Evolutionary conservation across 2,329 filamentous ascomycete species (phyloP).

Genomic region (Hortaea sp.): DNA sequence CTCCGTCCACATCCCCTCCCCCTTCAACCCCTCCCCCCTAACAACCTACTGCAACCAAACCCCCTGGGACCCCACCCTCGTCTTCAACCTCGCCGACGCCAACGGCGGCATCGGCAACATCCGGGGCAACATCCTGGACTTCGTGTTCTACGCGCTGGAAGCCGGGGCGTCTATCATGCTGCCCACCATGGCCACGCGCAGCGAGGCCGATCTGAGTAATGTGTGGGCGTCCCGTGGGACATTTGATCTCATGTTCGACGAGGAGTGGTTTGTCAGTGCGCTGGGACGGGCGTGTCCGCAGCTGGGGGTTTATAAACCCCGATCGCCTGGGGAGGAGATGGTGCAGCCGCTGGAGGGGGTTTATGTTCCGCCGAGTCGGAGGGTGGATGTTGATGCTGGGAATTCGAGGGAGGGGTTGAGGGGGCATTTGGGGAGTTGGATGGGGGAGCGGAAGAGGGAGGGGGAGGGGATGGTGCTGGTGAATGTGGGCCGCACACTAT

Average conservation of each 20-base stretch:
- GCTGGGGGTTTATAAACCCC: constrained; percentile 16
- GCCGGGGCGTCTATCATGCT: constrained; percentile 32
- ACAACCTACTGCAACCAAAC: constrained; percentile 26
- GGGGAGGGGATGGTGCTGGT: constrained; percentile 11
- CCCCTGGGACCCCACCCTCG: constrained; percentile 32
- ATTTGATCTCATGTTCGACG: constrained; percentile 21
- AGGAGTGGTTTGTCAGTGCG: constrained; percentile 15
- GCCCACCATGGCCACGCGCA: constrained; percentile 10
- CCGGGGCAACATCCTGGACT: constrained; percentile 37
- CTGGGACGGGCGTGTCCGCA: constrained; percentile 16
- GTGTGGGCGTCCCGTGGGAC: constrained; percentile 14
- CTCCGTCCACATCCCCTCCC: constrained; percentile 11
- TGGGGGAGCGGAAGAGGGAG: constrained; percentile 5
- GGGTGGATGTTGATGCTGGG: constrained; percentile 12
- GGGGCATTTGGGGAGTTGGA: constrained; percentile 14
- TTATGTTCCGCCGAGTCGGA: constrained; percentile 14
- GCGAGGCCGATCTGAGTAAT: constrained; percentile 9
- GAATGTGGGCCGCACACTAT: constrained; percentile 20
- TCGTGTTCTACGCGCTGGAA: constrained; percentile 39
- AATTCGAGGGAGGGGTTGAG: constrained; percentile 10
- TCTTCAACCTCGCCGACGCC: constrained; percentile 36
- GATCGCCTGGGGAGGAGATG: constrained; percentile 6
- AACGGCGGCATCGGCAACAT: constrained; percentile 37
- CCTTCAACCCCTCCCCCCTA: constrained; percentile 16
- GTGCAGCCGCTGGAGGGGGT: constrained; percentile 10